Evolutionary conservation across 1,284 basidiomycete genomes (phyloP), one percentile per base, ranked within the genome.

Genomic region (Cutaneotrichosporon mucoides): DNA sequence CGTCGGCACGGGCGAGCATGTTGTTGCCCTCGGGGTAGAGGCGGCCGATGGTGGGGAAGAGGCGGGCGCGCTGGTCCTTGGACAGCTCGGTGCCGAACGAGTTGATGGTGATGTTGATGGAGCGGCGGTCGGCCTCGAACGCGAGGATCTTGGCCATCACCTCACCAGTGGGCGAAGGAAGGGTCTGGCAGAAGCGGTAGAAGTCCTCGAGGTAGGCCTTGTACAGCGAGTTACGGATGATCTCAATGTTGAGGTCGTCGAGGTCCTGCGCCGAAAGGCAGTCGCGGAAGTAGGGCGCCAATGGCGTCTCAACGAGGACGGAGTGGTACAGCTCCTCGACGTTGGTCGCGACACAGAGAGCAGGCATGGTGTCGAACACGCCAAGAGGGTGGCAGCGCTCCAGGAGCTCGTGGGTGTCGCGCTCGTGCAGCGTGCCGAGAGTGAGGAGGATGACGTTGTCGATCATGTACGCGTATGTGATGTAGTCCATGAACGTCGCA

Each of bases 161-260:
- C 53, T 94, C 91, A n/a, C 85, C 83, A 2, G 94, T 98, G 1
- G 93, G 89, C 8, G 86, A 84, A 36, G 91, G 89, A 16, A 99
- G 81, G 4, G 86, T 85, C 55, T 84, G 79, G 74, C 87, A 89
- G 79, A 90, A 99, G 63, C 82, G 77, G 81, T 94, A 85, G 77
- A 99, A 99, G 79, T 99, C 96, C 78, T 98, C 95, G 59, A 99
- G 87, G 80, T 99, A 99, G 12, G 94, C 89, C 79, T 97, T 98
- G 85, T 99, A 99, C 49, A 99, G 88, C n/a, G 95, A 94, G 81
- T 99, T 99, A 50, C 96, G 91, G 78, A 99, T 95, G 79, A 99
- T 98, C 81, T 99, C 96, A 71, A 99, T 99, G 82, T 99, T 98
- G 65, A 99, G 86, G 77, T 98, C 96, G 76, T 99, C 96, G 43